phyloP scores from a whole-genome alignment of 2,329 filamentous ascomycete genomes.

The Incumbomyces delicatus region DNA sequence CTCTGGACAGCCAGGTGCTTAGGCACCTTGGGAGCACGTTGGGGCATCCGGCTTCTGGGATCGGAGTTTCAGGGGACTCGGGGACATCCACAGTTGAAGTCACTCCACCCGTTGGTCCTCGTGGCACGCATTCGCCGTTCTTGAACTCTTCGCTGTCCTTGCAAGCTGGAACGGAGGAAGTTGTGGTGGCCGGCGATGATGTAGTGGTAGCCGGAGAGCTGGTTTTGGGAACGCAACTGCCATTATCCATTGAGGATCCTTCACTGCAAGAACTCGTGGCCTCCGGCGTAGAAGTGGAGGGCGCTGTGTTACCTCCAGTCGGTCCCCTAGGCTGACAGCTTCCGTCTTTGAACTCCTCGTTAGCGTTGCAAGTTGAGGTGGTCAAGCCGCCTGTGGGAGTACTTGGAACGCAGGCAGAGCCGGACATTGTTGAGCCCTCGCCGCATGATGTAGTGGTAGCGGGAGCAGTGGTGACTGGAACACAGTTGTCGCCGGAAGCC shows the following conservation, averaged over 20 bases:
- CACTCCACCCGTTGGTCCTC: conserved; percentile 16
- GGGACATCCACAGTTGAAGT: conserved; percentile 15
- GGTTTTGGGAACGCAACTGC: not conserved
- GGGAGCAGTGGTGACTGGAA: conserved; percentile 12
- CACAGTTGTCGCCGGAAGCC: conserved; percentile 11
- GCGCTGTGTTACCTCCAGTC: not conserved
- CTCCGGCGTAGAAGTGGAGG: not conserved
- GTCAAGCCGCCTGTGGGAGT: no score
- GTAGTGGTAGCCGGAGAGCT: not conserved
- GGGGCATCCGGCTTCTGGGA: conserved; percentile 42
- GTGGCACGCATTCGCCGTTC: conserved; percentile 1
- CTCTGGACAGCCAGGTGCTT: conserved; percentile 72
- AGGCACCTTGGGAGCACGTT: conserved; percentile 74
- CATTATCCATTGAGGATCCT: not conserved
- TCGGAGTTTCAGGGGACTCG: conserved; percentile 17
- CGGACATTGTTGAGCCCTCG: not conserved
- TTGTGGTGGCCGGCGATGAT: not conserved
- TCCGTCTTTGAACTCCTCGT: not conserved
- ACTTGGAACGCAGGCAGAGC: not conserved
- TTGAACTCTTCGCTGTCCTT: conserved; percentile 2
- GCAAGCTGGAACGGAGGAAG: conserved; percentile 4
- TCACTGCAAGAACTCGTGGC: not conserved
- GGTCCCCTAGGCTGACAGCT: not conserved
- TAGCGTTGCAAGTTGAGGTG: not conserved
- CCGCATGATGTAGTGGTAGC: conserved; percentile 9